Evolutionary conservation across 163 green algal genomes (phyloP), one percentile per base, ranked within the genome.

Genomic region (Scenedesmus sp.): DNA sequence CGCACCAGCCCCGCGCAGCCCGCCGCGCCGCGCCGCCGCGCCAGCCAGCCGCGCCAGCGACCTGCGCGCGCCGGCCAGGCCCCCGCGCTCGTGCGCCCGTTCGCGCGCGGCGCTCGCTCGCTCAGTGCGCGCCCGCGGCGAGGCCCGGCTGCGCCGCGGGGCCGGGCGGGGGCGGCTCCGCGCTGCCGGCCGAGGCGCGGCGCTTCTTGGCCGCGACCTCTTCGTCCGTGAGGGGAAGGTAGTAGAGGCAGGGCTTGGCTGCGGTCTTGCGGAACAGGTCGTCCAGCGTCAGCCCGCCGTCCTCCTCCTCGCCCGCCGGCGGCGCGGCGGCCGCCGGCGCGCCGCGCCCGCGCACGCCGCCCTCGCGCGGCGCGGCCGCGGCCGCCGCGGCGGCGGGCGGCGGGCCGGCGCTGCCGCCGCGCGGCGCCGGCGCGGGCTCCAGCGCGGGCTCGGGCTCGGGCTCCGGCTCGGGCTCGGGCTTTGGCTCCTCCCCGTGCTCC

Each of bases 181-280:
- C 48, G 10, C 33, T 60, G 22, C 36, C 63, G 42, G 47, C 26
- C 7, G 63, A 31, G 22, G 22, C 31, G n/a, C 47, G 62, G 26
- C 31, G 24, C 74, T 33, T 64, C 74, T 74, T 73, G 1, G 6
- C 51, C 9, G 70, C 83, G 33, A 90, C 85, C 63, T 92, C 75
- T 24, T 90, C 91, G 3, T 95, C 88, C 36, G 87, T 92, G n/a
- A 96, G 82, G 22, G 92, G 92, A 75, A 97, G 84, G 85, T 86
- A 97, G 77, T 97, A 97, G 39, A 97, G 81, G 11, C 62, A 60
- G 9, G 93, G 93, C 89, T 94, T 94, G 53, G 84, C 63, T 2
- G 18, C 74, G 0, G 93, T 97, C 81, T 93, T 93, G 3, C 84
- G 72, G 63, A 97, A 97, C 34, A 97, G 63, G 11, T 93, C 80